A percentile compares a stretch with the other conserved stretches of the same genome.
phyloP scores from a whole-genome alignment of 2,329 filamentous ascomycete species.

The Pleomassaria siparia region DNA sequence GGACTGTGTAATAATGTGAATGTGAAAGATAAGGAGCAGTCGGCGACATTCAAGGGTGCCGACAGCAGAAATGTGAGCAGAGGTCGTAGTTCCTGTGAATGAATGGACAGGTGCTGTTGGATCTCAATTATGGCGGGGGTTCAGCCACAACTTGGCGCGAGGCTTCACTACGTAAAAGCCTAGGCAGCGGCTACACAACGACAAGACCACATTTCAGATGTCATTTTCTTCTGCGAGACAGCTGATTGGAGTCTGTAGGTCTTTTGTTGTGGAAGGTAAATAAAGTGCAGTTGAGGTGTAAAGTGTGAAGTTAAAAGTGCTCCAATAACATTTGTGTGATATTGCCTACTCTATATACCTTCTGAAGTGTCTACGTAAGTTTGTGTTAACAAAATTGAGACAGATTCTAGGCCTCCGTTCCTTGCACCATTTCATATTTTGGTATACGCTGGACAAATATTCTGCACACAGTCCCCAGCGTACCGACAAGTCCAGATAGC shows the following conservation, averaged over 20 bases:
- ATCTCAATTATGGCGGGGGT: conserved; percentile 3
- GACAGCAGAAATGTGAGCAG: not conserved
- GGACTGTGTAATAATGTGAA: not conserved
- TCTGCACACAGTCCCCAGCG: conserved; percentile 59
- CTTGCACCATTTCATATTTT: conserved; percentile 56
- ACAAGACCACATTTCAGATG: conserved; percentile 1
- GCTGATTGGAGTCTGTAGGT: no score
- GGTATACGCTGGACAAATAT: conserved; percentile 62
- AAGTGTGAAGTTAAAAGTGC: no score
- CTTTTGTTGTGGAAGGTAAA: no score
- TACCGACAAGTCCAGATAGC: conserved; percentile 58
- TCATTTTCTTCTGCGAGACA: not conserved
- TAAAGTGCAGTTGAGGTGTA: no score
- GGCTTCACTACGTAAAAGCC: conserved; percentile 1
- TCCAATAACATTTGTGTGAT: no score
- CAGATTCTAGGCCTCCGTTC: not conserved
- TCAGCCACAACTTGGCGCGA: conserved; percentile 6
- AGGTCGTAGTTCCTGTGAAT: not conserved
- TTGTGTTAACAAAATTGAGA: no score
- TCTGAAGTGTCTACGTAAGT: not conserved
- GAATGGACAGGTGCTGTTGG: not conserved
- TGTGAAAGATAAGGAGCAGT: not conserved
- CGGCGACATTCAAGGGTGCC: conserved; percentile 1
- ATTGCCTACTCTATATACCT: no score
- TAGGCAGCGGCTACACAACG: not conserved